Evolutionary conservation across 345 rosid genomes (phyloP).

Genomic region (Hevea brasiliensis): DNA sequence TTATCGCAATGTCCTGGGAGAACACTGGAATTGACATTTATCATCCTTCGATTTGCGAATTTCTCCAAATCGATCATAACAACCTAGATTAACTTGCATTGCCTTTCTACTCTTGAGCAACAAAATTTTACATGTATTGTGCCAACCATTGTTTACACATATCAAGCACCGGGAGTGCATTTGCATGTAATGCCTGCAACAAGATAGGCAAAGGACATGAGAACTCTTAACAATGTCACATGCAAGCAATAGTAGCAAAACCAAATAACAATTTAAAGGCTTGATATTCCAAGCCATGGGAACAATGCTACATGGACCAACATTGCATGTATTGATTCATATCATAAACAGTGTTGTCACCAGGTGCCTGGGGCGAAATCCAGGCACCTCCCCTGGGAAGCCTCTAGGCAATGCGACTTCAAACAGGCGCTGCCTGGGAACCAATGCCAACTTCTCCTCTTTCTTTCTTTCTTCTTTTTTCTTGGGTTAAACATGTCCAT

Average conservation of each 20-base stretch:
- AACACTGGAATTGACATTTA: not conserved
- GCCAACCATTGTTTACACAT: conserved; percentile 97
- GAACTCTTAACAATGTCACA: not conserved
- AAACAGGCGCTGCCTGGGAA: too few species aligned
- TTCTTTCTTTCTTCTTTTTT: too few species aligned
- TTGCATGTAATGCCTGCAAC: conserved; percentile 84
- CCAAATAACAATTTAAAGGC: not conserved
- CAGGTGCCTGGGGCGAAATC: too few species aligned
- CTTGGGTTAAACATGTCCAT: too few species aligned
- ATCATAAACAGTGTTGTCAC: too few species aligned
- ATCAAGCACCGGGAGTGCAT: conserved; percentile 89
- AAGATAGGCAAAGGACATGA: not conserved
- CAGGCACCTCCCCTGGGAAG: too few species aligned
- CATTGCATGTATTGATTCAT: too few species aligned
- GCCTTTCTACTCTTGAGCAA: not conserved
- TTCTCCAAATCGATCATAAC: not conserved
- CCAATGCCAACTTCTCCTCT: too few species aligned
- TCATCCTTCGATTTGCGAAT: not conserved
- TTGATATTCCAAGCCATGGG: not conserved
- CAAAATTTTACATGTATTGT: conserved; percentile 66
- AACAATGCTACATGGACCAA: too few species aligned
- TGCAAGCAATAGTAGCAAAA: not conserved
- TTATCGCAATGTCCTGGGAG: not conserved
- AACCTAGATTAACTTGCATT: not conserved
- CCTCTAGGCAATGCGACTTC: too few species aligned